Percentiles rank a stretch among this genome's conserved stretches.
Evolutionary conservation across 2,329 filamentous ascomycete species (phyloP).

Genomic region (Calonectria pauciramosa): DNA sequence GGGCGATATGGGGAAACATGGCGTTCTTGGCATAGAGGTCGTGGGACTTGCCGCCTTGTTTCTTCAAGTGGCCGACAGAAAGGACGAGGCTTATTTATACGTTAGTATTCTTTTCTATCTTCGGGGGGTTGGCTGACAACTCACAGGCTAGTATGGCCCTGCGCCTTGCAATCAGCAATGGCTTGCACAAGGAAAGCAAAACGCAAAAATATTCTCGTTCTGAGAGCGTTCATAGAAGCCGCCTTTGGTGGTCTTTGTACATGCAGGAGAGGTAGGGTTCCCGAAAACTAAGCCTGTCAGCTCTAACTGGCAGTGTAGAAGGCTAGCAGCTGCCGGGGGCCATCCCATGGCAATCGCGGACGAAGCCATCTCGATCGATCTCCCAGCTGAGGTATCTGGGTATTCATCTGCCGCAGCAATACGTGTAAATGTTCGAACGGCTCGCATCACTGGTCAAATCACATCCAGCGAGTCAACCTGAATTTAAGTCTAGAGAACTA

Average conservation of each 20-base stretch:
- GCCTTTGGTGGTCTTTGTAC: conserved; percentile 33
- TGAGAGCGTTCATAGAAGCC: conserved; percentile 30
- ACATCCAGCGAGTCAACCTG: conserved; percentile 22
- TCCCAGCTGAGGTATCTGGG: conserved; percentile 24
- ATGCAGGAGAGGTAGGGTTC: conserved; percentile 30
- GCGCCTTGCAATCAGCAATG: conserved; percentile 19
- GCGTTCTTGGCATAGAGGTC: conserved; percentile 26
- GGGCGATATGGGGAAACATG: conserved; percentile 25
- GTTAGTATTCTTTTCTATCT: neutral
- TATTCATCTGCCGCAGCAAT: conserved; percentile 32
- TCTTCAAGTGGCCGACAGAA: conserved; percentile 33
- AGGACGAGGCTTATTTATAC: conserved; percentile 34
- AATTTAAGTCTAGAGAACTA: neutral
- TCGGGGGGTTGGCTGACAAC: neutral
- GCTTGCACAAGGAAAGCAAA: conserved; percentile 18
- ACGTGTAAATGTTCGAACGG: conserved; percentile 25
- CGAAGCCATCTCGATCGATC: conserved; percentile 24
- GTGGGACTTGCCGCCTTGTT: conserved; percentile 30
- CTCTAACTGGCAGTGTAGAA: conserved; percentile 20
- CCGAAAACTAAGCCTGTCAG: neutral
- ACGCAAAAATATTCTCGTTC: conserved; percentile 22
- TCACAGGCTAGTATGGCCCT: conserved; percentile 31
- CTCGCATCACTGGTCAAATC: conserved; percentile 31
- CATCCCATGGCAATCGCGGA: conserved; percentile 30
- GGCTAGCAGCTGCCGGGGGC: conserved; percentile 32